A percentile compares a stretch with the other conserved stretches of the same genome.
Evolutionary conservation across 257 asterid species (phyloP).

Genomic region (Salvia hispanica): DNA sequence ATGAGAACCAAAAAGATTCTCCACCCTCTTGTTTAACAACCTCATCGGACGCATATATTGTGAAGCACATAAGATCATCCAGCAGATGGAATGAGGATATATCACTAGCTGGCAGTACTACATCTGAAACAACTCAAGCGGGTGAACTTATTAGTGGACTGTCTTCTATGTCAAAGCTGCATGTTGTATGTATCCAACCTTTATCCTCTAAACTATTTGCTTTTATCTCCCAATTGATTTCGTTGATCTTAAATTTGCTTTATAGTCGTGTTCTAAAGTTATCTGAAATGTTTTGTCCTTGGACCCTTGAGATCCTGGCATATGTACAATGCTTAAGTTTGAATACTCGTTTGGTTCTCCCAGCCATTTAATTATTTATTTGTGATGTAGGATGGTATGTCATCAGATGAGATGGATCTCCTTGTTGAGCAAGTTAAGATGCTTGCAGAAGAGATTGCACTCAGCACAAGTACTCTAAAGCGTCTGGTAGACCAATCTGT

Average conservation of each 20-base stretch:
- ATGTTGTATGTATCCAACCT: slow-evolving; percentile 47
- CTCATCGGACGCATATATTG: slow-evolving; percentile 41
- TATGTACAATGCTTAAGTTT: background rate
- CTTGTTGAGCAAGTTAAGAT: slow-evolving; percentile 93
- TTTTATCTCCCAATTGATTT: background rate
- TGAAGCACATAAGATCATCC: slow-evolving; percentile 51
- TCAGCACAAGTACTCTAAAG: slow-evolving; percentile 84
- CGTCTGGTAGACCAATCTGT: slow-evolving; percentile 78
- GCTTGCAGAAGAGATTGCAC: slow-evolving; percentile 97
- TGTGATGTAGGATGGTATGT: slow-evolving; percentile 58
- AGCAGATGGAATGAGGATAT: slow-evolving; percentile 75
- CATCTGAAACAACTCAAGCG: slow-evolving; percentile 72
- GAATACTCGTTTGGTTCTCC: too few relatives aligned
- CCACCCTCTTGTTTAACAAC: slow-evolving; percentile 50
- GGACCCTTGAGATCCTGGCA: background rate
- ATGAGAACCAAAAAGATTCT: slow-evolving; percentile 59
- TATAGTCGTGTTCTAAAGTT: background rate
- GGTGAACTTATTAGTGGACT: slow-evolving; percentile 73
- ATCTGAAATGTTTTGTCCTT: too few relatives aligned
- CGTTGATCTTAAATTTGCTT: slow-evolving; percentile 1
- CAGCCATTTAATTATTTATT: background rate
- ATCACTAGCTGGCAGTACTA: slow-evolving; percentile 77
- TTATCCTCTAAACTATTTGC: slow-evolving; percentile 21
- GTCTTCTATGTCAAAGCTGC: slow-evolving; percentile 55
- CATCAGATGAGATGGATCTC: slow-evolving; percentile 88